Conservation (phyloP, 345 rosid genomes). For the Toxicodendron radicans region DNA sequence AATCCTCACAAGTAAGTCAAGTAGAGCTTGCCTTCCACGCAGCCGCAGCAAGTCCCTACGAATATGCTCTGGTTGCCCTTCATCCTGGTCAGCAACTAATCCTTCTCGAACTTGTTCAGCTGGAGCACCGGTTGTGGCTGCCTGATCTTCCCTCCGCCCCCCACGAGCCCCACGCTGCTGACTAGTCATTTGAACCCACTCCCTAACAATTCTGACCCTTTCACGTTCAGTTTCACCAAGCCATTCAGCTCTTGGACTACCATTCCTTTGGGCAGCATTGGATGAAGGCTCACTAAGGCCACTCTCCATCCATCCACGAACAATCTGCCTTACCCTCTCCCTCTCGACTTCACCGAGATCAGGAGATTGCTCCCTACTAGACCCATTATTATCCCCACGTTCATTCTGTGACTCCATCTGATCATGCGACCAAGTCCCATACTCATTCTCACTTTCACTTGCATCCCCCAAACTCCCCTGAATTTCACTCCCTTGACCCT, state of each 20-base stretch:
- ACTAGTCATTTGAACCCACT: slow-evolving; percentile 96
- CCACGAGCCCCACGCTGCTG: slow-evolving; percentile 80
- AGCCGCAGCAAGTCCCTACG: slow-evolving; percentile 76
- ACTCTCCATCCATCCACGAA: slow-evolving; percentile 90
- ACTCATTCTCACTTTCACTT: slow-evolving; percentile 88
- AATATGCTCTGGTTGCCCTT: slow-evolving; percentile 73
- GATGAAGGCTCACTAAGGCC: slow-evolving; percentile 69
- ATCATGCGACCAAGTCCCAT: slow-evolving; percentile 71
- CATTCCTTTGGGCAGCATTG: slow-evolving; percentile 56
- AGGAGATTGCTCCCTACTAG: slow-evolving; percentile 92
- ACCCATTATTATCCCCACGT: slow-evolving; percentile 50
- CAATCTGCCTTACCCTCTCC: slow-evolving; percentile 95
- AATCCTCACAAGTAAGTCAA: slow-evolving; percentile 82
- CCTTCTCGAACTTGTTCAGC: slow-evolving; percentile 57
- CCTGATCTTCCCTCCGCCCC: slow-evolving; percentile 62
- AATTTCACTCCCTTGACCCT: slow-evolving; percentile 64
- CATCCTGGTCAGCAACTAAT: slow-evolving; percentile 53
- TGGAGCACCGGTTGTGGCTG: slow-evolving; percentile 44
- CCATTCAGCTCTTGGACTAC: slow-evolving; percentile 82
- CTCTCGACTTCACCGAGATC: slow-evolving; percentile 94
- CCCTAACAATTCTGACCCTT: slow-evolving; percentile 95
- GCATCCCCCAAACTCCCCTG: slow-evolving; percentile 68
- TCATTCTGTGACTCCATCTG: slow-evolving; percentile 53
- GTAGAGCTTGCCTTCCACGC: slow-evolving; percentile 89
- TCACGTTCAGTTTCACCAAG: slow-evolving; percentile 97